A percentile compares a stretch with the other conserved stretches of the same genome.
These are phyloP conservation scores for Harringtonia aguacate DNA, from an alignment of 2,329 filamentous ascomycete genomes.

Conservation along the genomic window DNA sequence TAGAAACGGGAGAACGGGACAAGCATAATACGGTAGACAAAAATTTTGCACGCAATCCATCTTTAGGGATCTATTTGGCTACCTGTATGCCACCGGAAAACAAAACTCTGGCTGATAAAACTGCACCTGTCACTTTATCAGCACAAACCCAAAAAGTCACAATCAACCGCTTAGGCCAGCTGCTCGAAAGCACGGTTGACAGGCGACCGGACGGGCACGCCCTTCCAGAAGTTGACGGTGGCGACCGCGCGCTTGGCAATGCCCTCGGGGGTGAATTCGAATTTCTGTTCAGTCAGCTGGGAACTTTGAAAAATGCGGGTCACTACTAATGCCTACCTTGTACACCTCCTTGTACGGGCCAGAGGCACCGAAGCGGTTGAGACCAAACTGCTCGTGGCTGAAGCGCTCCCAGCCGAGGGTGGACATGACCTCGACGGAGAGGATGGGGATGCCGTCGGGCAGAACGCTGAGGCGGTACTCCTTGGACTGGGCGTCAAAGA, in stretches of 20 bases:
- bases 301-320: background rate
- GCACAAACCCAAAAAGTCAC: background rate
- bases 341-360: conserved; percentile 98
- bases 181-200: conserved; percentile 97
- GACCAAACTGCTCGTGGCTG: conserved; percentile 97
- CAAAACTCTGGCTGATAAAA: background rate
- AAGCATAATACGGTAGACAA: background rate
- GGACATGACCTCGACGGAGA: conserved; percentile 94
- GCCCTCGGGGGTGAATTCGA: conserved; percentile 97
- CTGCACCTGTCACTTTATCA: background rate
- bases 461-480: conserved; percentile 89
- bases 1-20: too few species aligned
- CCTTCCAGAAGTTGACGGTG: conserved; percentile 98
- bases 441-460: conserved; percentile 82
- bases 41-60: background rate
- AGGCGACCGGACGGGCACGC: conserved; percentile 76
- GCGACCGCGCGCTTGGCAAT: conserved; percentile 88
- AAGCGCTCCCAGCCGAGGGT: conserved; percentile 99
- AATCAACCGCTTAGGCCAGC: conserved; percentile 55
- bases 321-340: conserved; percentile 46
- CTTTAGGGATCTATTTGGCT: conserved; percentile 1
- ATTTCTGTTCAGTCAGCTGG: conserved; percentile 54
- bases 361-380: conserved; percentile 97
- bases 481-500: conserved; percentile 90
- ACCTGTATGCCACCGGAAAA: conserved; percentile 3